Percentiles rank a stretch among this genome's conserved stretches.
Evolutionary conservation across 2,329 filamentous ascomycete genomes (phyloP).

Genomic region (Aureobasidium mangrovei): DNA sequence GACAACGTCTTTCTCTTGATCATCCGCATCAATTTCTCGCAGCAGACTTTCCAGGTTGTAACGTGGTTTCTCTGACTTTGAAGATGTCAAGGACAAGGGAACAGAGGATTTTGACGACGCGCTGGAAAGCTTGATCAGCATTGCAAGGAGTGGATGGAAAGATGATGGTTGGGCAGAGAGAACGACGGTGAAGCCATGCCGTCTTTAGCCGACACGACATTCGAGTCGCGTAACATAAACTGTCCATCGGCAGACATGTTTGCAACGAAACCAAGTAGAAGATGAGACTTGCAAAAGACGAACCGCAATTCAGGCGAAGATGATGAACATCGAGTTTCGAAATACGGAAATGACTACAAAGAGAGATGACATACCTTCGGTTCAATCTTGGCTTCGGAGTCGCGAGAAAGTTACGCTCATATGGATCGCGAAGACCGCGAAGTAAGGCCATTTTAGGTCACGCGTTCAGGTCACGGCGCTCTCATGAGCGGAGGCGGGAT

Average conservation of each 20-base stretch:
- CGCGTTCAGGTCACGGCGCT: background rate
- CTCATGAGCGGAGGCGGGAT: background rate
- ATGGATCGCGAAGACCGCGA: constrained; percentile 2
- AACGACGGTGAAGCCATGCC: too few species aligned
- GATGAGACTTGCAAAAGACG: too few species aligned
- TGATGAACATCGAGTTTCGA: too few species aligned
- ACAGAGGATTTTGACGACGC: constrained; percentile 5
- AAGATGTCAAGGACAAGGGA: background rate
- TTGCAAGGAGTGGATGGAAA: background rate
- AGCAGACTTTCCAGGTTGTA: constrained; percentile 1
- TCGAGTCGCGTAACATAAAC: too few species aligned
- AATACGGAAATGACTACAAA: background rate
- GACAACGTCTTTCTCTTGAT: background rate
- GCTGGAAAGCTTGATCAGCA: constrained; percentile 11
- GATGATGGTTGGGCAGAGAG: too few species aligned
- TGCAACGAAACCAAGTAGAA: too few species aligned
- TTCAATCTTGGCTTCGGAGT: constrained; percentile 4
- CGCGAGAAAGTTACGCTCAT: constrained; percentile 2
- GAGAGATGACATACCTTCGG: background rate
- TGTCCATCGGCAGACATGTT: too few species aligned
- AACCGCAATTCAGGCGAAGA: too few species aligned
- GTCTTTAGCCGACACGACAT: too few species aligned
- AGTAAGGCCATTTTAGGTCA: background rate
- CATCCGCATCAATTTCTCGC: background rate
- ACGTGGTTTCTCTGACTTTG: constrained; percentile 5